phyloP scores from a whole-genome alignment of 2,329 filamentous ascomycete genomes.

The Neofusicoccum sp. region DNA sequence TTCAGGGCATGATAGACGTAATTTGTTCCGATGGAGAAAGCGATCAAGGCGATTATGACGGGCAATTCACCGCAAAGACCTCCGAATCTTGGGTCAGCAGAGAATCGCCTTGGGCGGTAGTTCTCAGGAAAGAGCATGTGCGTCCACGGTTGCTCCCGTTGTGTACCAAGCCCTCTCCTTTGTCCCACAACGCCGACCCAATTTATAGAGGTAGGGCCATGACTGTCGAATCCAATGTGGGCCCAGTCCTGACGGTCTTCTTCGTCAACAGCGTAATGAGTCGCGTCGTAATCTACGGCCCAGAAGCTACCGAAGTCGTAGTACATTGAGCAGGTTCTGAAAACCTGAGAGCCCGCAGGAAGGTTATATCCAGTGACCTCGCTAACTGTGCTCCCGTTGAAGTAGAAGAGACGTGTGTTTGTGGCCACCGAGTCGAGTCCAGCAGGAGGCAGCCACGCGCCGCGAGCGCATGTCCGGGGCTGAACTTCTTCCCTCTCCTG shows the following conservation, averaged over 20 bases:
- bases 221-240: not conserved
- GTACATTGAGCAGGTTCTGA: not conserved
- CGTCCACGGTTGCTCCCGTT: not conserved
- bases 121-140: slow-evolving; percentile 7
- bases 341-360: not conserved
- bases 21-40: slow-evolving; percentile 24
- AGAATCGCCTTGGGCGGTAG: not conserved
- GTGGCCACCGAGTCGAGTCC: not conserved
- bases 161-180: not conserved
- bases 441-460: not conserved
- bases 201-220: not conserved
- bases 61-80: slow-evolving; percentile 33
- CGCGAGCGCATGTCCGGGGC: not conserved
- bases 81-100: slow-evolving; percentile 19
- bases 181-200: slow-evolving; percentile 1
- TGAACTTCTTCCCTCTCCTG: not conserved
- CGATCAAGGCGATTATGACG: slow-evolving; percentile 32
- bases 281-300: slow-evolving; percentile 11
- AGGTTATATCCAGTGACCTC: not conserved
- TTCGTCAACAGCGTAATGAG: not conserved
- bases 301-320: slow-evolving; percentile 1
- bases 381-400: not conserved
- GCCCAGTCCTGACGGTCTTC: not conserved
- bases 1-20: slow-evolving; percentile 22
- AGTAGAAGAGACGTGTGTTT: not conserved